These are phyloP conservation scores for Sclerotinia trifoliorum DNA, from an alignment of 2,329 filamentous ascomycete species.

Conservation along the genomic window DNA sequence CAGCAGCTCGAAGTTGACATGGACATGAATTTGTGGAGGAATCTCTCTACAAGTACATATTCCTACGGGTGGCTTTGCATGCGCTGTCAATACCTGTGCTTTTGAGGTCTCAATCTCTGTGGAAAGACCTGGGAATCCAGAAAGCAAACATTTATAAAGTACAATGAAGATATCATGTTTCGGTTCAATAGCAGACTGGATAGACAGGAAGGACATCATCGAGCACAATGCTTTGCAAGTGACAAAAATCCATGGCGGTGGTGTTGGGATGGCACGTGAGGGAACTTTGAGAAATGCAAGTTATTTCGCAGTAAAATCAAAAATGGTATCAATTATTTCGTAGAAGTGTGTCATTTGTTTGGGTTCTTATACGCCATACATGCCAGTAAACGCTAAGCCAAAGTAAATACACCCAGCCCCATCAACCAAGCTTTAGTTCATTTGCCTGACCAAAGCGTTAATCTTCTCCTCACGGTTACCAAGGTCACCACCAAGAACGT, in stretches of 20 bases:
- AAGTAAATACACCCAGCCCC: slow-evolving; percentile 28
- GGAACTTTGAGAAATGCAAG: not conserved
- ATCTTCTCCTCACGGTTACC: slow-evolving; percentile 90
- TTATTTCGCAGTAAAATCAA: slow-evolving; percentile 12
- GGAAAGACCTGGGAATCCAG: not conserved
- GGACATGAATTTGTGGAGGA: not conserved
- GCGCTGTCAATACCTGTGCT: not conserved
- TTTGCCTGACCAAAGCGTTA: slow-evolving; percentile 28
- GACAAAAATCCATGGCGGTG: fast-evolving
- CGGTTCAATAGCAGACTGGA: not conserved
- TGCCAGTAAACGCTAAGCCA: slow-evolving; percentile 27
- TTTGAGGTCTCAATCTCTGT: not conserved
- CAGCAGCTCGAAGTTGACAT: not conserved
- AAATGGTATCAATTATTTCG: slow-evolving; percentile 20
- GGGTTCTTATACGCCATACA: slow-evolving; percentile 33
- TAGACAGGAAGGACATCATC: not conserved
- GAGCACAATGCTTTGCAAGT: not conserved
- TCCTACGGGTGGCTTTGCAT: not conserved
- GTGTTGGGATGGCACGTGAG: not conserved
- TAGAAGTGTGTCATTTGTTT: slow-evolving; percentile 26
- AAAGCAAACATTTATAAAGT: not conserved
- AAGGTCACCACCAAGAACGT: slow-evolving; percentile 76
- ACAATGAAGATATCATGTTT: not conserved
- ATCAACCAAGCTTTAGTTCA: slow-evolving; percentile 23
- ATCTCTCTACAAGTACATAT: not conserved